A percentile compares a stretch with the other conserved stretches of the same genome.
Conservation (phyloP, 2,329 filamentous ascomycete species). For the Knoxdaviesia proteae region DNA sequence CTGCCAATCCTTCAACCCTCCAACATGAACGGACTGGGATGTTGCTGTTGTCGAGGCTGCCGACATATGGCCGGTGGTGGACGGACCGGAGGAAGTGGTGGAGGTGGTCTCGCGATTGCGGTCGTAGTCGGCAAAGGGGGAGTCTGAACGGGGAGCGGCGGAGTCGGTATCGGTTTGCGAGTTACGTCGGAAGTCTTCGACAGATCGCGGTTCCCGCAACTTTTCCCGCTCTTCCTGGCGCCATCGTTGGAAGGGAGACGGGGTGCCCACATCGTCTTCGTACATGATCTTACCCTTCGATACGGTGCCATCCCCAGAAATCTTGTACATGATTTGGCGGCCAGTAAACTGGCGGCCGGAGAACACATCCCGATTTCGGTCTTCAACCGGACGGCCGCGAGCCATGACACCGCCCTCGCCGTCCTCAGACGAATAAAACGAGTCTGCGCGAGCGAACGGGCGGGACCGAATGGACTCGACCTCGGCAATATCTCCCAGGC, state of each 20-base stretch:
- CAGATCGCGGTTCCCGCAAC: conserved; percentile 19
- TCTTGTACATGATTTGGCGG: conserved; percentile 86
- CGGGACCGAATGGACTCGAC: conserved; percentile 57
- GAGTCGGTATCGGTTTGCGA: conserved; percentile 6
- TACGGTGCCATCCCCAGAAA: conserved; percentile 29
- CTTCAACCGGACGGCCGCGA: conserved; percentile 62
- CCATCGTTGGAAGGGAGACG: conserved; percentile 68
- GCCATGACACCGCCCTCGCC: conserved; percentile 64
- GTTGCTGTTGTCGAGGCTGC: conserved; percentile 75
- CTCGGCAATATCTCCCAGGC: conserved; percentile 71
- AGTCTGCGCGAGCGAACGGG: conserved; percentile 38
- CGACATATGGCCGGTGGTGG: conserved; percentile 45
- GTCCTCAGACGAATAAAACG: conserved; percentile 51
- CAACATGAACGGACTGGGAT: conserved; percentile 35
- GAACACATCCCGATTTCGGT: conserved; percentile 37
- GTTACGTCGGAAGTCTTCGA: too few relatives aligned
- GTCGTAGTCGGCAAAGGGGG: conserved; percentile 43
- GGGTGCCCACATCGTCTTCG: conserved; percentile 56
- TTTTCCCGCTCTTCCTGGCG: conserved; percentile 40
- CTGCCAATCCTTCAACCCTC: conserved; percentile 19
- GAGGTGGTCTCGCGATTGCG: conserved; percentile 72
- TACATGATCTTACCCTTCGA: conserved; percentile 52
- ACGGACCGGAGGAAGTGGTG: conserved; percentile 50
- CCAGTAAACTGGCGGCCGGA: conserved; percentile 53
- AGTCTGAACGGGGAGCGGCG: conserved; percentile 11